Evolutionary conservation across 352 stramenopile genomes (phyloP), one percentile per base, ranked within the genome.

Genomic region (Phytophthora pini): DNA sequence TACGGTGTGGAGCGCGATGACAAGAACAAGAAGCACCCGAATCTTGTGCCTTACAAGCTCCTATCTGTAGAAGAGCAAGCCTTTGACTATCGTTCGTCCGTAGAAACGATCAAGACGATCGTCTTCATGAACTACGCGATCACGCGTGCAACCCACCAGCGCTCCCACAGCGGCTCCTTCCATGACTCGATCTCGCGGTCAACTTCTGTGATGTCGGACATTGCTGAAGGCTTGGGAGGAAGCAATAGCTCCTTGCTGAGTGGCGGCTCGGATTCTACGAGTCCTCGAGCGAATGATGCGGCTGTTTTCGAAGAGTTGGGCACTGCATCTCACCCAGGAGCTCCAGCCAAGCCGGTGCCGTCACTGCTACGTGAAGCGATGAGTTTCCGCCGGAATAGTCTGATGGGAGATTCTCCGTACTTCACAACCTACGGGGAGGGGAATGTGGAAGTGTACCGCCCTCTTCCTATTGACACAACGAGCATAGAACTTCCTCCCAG

Each of bases 51-150:
- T 20, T 96, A 93, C 68, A 80, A 90, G 51, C 70, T 90, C 32
- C 77, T 96, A 6, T 91, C 87, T 2, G 74, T 80, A 38, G 83
- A 95, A 24, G 88, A 96, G 64, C 84, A 96, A 51, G 80, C 80
- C 5, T 96, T 90, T 32, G 88, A 96, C 74, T 85, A 93, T 57
- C 84, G 87, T 17, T 94, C 88, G 54, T 94, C 87, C n/a, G 78
- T 95, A 48, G 87, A 95, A 61, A 95, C 87, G 26, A 87, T 96
- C 70, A 94, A 94, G 69, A 92, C 87, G 27, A 96, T 96, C 47
- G 49, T 94, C 36, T 91, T 92, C 27, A 93, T 96, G 87, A 94
- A 96, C 66, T 94, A 94, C 72, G 71, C 80, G 20, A 92, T 96
- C 51, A 75, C 79, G 27, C 82, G 87, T 15, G 45, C 70, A 11